Evolutionary conservation across 2,329 filamentous ascomycete genomes (phyloP).

Genomic region (Alternaria brassicae): DNA sequence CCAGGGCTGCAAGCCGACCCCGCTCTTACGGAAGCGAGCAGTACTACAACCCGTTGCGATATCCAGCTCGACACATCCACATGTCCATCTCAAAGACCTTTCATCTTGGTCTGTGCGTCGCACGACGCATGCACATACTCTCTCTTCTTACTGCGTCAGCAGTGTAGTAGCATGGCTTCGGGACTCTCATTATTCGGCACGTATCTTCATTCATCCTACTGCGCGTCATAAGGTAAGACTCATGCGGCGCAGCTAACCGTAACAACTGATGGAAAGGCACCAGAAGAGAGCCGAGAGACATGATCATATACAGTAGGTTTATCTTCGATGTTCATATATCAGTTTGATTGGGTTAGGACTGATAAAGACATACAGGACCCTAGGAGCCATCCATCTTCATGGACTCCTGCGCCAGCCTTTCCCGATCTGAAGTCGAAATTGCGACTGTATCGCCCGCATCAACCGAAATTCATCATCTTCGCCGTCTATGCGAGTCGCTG

Average conservation of each 20-base stretch:
- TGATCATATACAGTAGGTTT: background rate
- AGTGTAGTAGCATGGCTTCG: background rate
- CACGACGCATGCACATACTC: background rate
- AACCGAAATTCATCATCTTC: constrained; percentile 1
- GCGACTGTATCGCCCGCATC: background rate
- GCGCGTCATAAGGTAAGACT: background rate
- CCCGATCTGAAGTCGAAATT: background rate
- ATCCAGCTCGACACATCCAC: background rate
- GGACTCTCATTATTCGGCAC: background rate
- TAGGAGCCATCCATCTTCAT: background rate
- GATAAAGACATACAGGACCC: constrained; percentile 5
- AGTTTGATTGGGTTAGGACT: constrained; percentile 1
- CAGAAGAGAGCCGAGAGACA: background rate
- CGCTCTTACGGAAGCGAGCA: constrained; percentile 17
- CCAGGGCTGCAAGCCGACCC: constrained; percentile 10
- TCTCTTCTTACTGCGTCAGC: background rate
- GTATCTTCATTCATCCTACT: background rate
- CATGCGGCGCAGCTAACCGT: background rate
- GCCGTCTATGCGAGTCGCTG: background rate
- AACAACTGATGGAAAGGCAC: background rate
- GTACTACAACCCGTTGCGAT: constrained; percentile 10
- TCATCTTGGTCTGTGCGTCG: background rate
- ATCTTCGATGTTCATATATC: background rate
- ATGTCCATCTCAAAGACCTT: background rate
- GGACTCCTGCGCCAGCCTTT: background rate